Evolutionary conservation across 352 stramenopile genomes (phyloP).

Genomic region (Phytopythium chamaehyphon): DNA sequence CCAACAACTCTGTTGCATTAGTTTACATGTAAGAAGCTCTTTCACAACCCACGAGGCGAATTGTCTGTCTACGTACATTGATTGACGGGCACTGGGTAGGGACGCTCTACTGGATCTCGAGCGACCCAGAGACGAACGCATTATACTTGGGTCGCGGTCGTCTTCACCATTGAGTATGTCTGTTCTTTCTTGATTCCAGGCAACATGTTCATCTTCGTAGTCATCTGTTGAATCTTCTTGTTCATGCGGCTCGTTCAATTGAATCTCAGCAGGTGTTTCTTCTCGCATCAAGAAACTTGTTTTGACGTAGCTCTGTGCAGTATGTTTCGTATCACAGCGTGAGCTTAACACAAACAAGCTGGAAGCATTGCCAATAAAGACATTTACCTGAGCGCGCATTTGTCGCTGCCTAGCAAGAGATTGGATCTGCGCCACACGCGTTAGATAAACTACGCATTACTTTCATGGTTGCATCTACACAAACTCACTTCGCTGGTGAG

Average conservation of each 20-base stretch:
- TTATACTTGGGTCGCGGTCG: too few species aligned
- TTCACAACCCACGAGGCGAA: too few species aligned
- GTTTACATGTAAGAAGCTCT: too few species aligned
- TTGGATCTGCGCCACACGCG: constrained; percentile 10
- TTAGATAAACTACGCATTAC: neutral
- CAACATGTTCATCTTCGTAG: neutral
- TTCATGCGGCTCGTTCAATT: neutral
- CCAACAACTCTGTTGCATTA: too few species aligned
- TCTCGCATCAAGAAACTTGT: constrained; percentile 29
- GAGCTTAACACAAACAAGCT: neutral
- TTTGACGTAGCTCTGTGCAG: constrained; percentile 22
- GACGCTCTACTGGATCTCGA: too few species aligned
- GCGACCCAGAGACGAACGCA: too few species aligned
- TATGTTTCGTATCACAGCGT: neutral
- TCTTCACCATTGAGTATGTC: too few species aligned
- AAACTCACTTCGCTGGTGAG: constrained; percentile 27
- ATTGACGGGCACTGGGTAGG: too few species aligned
- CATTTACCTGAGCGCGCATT: constrained; percentile 14
- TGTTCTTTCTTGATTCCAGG: neutral
- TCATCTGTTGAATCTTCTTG: neutral
- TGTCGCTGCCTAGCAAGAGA: constrained; percentile 8
- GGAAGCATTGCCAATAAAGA: too few species aligned
- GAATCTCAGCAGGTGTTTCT: constrained; percentile 4
- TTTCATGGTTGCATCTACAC: neutral
- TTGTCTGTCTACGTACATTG: too few species aligned